A percentile compares a stretch with the other conserved stretches of the same genome.
Evolutionary conservation across 306 rosid genomes (phyloP).

Genomic region (peach (Prunus persica)): DNA sequence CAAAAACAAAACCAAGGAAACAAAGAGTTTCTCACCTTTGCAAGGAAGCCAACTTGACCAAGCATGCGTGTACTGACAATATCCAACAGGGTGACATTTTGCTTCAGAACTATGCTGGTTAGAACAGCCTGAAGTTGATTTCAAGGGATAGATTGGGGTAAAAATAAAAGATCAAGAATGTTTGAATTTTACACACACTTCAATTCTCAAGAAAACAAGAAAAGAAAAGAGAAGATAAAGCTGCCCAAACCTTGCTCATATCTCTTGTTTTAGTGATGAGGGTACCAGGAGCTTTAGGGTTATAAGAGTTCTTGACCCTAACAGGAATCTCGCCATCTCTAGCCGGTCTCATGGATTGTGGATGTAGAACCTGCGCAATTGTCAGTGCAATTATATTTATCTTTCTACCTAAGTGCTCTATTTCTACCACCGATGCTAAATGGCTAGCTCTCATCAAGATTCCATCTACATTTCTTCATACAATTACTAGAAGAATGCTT

Average conservation of each 20-base stretch:
- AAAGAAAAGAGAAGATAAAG: neutral
- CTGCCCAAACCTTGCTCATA: constrained; percentile 58
- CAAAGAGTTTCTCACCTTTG: constrained; percentile 45
- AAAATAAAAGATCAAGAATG: neutral
- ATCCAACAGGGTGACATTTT: constrained; percentile 65
- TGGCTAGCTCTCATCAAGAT: neutral
- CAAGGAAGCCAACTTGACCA: constrained; percentile 69
- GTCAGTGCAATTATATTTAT: neutral
- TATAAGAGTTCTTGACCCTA: constrained; percentile 72
- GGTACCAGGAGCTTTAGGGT: constrained; percentile 70
- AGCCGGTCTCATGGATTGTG: constrained; percentile 78
- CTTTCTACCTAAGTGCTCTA: neutral
- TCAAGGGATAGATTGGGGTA: neutral
- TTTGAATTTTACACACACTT: neutral
- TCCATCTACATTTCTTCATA: neutral
- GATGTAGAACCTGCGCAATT: constrained; percentile 54
- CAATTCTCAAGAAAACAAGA: neutral
- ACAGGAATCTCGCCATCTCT: constrained; percentile 67
- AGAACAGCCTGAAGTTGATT: constrained; percentile 44
- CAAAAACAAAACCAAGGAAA: neutral
- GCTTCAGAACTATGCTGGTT: constrained; percentile 68
- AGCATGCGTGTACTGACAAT: constrained; percentile 78
- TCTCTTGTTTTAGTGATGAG: constrained; percentile 63
- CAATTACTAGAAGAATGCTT: neutral
- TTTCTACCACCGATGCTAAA: neutral